A percentile compares a stretch with the other conserved stretches of the same genome.
phyloP scores from a whole-genome alignment of 768 basidiomycete genomes.

The Suillus placidus region DNA sequence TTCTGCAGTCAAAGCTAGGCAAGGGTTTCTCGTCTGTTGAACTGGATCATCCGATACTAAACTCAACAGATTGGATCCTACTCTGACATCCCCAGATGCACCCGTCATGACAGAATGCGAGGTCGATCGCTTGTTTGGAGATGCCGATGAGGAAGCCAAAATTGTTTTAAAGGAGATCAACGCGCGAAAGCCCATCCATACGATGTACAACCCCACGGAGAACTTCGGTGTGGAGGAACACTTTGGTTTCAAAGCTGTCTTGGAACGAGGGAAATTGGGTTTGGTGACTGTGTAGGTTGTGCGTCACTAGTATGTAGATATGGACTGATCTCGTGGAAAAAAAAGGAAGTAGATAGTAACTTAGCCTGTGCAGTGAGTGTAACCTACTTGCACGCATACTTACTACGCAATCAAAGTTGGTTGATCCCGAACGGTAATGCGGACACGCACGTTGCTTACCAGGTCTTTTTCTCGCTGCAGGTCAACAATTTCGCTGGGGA shows the following conservation, averaged over 20 bases:
- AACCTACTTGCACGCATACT: too few relatives aligned
- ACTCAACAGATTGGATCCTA: background rate
- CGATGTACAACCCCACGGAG: background rate
- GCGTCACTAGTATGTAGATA: too few relatives aligned
- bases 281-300: background rate
- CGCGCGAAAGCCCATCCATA: background rate
- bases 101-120: background rate
- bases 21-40: background rate
- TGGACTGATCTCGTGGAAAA: too few relatives aligned
- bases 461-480: too few relatives aligned
- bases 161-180: constrained; percentile 1
- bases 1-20: background rate
- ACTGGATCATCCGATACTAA: background rate
- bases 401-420: too few relatives aligned
- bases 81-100: background rate
- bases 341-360: too few relatives aligned
- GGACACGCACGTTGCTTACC: too few relatives aligned
- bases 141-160: background rate
- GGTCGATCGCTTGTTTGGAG: background rate
- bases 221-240: background rate
- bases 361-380: too few relatives aligned
- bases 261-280: background rate
- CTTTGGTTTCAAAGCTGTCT: background rate
- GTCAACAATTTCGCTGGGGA: too few relatives aligned
- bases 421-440: too few relatives aligned